Conservation (phyloP, 495 filamentous ascomycete genomes). For the Xylaria acuta region DNA sequence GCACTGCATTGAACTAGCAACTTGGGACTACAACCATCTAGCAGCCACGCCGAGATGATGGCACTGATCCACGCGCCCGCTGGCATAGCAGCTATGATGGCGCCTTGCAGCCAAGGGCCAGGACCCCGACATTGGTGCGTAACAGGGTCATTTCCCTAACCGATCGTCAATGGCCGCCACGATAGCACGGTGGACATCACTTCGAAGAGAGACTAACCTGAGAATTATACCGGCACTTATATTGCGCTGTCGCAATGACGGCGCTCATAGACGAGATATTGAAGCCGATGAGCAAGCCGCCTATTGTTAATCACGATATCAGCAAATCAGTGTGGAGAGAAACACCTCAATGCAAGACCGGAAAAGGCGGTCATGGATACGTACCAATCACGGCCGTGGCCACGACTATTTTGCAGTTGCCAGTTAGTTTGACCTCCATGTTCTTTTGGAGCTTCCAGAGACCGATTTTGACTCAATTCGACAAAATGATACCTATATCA, state of each 20-base stretch:
- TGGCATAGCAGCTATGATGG: constrained; percentile 74
- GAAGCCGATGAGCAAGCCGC: constrained; percentile 82
- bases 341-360: not conserved
- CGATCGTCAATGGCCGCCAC: constrained; percentile 23
- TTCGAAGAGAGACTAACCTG: constrained; percentile 37
- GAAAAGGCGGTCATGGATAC: constrained; percentile 9
- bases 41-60: constrained; percentile 68
- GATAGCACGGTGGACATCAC: constrained; percentile 21
- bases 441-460: constrained; percentile 34
- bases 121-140: constrained; percentile 56
- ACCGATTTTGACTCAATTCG: not conserved
- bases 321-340: constrained; percentile 33
- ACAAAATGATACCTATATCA: not conserved
- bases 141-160: constrained; percentile 37
- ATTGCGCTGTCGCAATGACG: constrained; percentile 67
- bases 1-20: constrained; percentile 67
- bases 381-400: constrained; percentile 71
- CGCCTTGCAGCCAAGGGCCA: constrained; percentile 57
- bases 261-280: constrained; percentile 85
- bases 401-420: constrained; percentile 77
- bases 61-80: constrained; percentile 79
- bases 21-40: constrained; percentile 73
- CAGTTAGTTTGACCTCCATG: constrained; percentile 56
- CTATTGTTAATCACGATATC: constrained; percentile 40
- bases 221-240: constrained; percentile 71